These are phyloP conservation scores for Lathyrus tuberosus DNA, from an alignment of 306 rosid species.

Conservation along the genomic window DNA sequence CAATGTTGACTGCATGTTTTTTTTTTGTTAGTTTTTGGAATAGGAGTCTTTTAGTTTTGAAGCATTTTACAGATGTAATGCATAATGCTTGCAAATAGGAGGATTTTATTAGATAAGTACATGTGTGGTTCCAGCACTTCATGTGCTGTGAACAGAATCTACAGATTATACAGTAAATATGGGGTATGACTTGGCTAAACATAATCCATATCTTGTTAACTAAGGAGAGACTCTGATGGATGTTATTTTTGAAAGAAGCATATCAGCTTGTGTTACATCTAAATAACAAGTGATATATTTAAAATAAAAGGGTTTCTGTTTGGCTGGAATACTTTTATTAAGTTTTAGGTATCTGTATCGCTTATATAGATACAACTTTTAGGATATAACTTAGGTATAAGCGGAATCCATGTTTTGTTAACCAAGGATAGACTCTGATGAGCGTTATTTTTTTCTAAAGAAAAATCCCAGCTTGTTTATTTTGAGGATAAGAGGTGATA, in stretches of 20 bases:
- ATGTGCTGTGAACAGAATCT: conserved; percentile 36
- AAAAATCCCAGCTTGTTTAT: neutral
- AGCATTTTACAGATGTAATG: conserved; percentile 22
- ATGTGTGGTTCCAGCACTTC: conserved; percentile 16
- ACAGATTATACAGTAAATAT: conserved; percentile 25
- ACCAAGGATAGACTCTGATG: conserved; percentile 30
- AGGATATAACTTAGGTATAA: conserved; percentile 2
- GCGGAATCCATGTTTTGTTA: conserved; percentile 19
- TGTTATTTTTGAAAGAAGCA: neutral
- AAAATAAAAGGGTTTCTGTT: neutral
- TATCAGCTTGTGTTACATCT: neutral
- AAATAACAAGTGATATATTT: neutral
- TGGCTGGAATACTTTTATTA: neutral
- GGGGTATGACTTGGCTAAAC: conserved; percentile 7
- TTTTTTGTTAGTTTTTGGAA: neutral
- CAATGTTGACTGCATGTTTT: conserved; percentile 2
- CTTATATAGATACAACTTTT: neutral
- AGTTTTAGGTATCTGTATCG: neutral
- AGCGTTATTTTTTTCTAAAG: neutral
- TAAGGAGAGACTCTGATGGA: neutral
- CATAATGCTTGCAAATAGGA: neutral
- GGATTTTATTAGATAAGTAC: conserved; percentile 28
- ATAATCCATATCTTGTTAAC: neutral
- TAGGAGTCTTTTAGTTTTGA: conserved; percentile 5
- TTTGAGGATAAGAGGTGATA: conserved; percentile 31